Evolutionary conservation across 129 eudicot species (phyloP).

Genomic region (Helichrysum umbraculigerum): DNA sequence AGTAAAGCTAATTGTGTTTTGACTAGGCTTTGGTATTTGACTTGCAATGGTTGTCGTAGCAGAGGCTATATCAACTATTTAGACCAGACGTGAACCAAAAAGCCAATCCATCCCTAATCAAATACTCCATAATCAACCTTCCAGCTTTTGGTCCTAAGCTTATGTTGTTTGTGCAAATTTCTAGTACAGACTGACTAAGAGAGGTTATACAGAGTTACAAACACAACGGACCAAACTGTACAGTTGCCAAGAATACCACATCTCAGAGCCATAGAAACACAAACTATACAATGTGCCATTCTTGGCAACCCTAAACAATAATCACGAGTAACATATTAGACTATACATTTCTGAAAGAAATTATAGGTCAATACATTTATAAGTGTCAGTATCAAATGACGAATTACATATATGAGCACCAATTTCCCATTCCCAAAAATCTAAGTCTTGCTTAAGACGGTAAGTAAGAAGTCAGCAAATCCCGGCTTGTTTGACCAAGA

Average conservation of each 20-base stretch:
- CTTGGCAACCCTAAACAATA: neutral
- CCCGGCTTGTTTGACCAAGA: conserved; percentile 5
- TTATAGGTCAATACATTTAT: neutral
- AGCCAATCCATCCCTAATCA: no score
- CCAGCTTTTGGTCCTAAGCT: no score
- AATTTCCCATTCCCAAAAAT: neutral
- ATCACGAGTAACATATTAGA: neutral
- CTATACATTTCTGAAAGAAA: conserved; percentile 3
- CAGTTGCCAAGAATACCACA: neutral
- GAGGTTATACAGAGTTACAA: no score
- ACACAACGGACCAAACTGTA: neutral
- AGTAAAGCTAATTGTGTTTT: no score
- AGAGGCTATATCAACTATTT: no score
- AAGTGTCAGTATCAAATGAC: neutral
- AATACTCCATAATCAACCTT: no score
- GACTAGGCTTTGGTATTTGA: no score
- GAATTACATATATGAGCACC: neutral
- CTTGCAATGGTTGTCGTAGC: no score
- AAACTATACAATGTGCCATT: neutral
- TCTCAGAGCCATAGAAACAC: neutral
- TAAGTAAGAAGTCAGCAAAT: conserved; percentile 2
- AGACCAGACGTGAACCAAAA: no score
- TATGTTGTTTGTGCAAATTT: no score
- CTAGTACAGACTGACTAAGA: neutral
- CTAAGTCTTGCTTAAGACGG: neutral